Percentiles rank a stretch among this genome's conserved stretches.
Evolutionary conservation across 2,329 filamentous ascomycete species (phyloP).

Genomic region (Dryadomyces sulphureus): DNA sequence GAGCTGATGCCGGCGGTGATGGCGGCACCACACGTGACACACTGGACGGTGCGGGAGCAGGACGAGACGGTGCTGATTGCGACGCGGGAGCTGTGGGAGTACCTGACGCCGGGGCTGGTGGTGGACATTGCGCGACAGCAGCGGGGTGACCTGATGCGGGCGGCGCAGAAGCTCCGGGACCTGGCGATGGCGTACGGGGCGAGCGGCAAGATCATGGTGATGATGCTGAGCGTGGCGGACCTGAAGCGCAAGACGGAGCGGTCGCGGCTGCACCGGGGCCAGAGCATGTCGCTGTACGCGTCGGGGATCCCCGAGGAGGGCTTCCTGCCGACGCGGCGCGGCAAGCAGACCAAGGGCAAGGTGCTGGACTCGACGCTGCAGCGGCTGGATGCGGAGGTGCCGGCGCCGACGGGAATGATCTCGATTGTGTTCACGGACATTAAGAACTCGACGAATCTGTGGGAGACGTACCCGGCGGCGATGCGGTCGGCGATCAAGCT

Average conservation of each 20-base stretch:
- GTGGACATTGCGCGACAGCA: conserved; percentile 84
- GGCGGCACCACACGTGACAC: conserved; percentile 71
- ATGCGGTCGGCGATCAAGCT: conserved; percentile 96
- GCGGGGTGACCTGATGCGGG: conserved; percentile 81
- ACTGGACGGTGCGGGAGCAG: conserved; percentile 66
- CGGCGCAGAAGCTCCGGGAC: conserved; percentile 86
- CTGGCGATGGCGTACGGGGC: conserved; percentile 91
- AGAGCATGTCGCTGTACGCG: conserved; percentile 75
- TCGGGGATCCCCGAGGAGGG: conserved; percentile 57
- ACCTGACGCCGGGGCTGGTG: conserved; percentile 74
- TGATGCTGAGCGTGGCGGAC: conserved; percentile 90
- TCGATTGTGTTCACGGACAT: conserved; percentile 97
- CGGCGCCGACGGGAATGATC: conserved; percentile 78
- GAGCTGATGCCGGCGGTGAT: conserved; percentile 86
- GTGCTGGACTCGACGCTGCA: conserved; percentile 77
- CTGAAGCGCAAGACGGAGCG: conserved; percentile 70
- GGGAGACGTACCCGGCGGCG: conserved; percentile 87
- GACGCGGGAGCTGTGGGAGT: conserved; percentile 90
- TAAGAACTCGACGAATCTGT: conserved; percentile 91
- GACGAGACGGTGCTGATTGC: conserved; percentile 91
- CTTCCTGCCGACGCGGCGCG: conserved; percentile 41
- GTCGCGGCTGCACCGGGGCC: conserved; percentile 56
- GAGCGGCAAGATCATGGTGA: conserved; percentile 93
- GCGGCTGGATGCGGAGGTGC: conserved; percentile 77
- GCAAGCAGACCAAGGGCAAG: conserved; percentile 46